Evolutionary conservation across 495 filamentous ascomycete genomes (phyloP), one percentile per base, ranked within the genome.

Genomic region (Aspergillus ostianus): DNA sequence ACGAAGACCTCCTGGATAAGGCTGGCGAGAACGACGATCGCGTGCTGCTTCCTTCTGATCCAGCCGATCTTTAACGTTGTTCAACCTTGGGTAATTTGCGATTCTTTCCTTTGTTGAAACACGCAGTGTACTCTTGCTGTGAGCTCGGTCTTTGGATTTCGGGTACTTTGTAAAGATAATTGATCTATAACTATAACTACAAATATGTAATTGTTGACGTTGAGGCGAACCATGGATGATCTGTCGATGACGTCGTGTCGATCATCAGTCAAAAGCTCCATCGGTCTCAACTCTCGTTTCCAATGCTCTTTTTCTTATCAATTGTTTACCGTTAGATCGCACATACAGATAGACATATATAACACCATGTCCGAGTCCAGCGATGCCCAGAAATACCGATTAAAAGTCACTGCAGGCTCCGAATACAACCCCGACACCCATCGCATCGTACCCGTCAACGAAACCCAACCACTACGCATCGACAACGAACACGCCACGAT

Each of bases 391-490:
- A 66, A 73, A 49, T 75, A 74, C 55, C 73, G 76, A n/a, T 55
- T 80, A 8, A 68, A 66, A 54, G 73, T 80, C 52, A 74, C 76
- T 8, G 89, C 90, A 10, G 93, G 93, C 4, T 79, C 88, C 10
- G 75, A 77, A 23, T 93, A 96, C 74, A 83, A 92, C 69, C 64
- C 71, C 23, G 67, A 77, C 46, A 85, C 81, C 0, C 92, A 96
- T 69, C 64, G 83, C 60, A 65, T 81, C 3, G 84, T 97, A 2
- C 76, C 80, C 6, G 92, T 97, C 65, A 98, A 98, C 70, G 75
- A 77, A 18, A 57, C 80, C 6, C 64, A 78, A 29, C 78, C 86
- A 0, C 59, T 85, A 0, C 73, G 70, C 4, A 83, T 97, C 58
- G 74, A 80, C 6, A 87, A 82, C 47, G 77, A 83, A n/a, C 73